phyloP scores from a whole-genome alignment of 768 basidiomycete genomes.

The Auricularia sp. region DNA sequence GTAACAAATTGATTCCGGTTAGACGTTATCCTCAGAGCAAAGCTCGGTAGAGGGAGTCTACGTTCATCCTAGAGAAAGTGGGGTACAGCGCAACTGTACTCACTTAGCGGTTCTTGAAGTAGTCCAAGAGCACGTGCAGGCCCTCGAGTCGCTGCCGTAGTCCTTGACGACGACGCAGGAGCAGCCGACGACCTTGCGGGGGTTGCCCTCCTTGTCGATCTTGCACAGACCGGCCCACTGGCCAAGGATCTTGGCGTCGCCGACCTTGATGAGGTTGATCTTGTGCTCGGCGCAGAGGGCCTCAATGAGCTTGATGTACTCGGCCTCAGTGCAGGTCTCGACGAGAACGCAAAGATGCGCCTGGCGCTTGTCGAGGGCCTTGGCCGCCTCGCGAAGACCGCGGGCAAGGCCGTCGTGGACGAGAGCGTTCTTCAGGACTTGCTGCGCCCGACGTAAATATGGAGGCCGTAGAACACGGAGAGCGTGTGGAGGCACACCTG shows the following conservation, averaged over 20 bases:
- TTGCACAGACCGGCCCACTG: slow-evolving; percentile 99
- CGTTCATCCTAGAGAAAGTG: slow-evolving; percentile 50
- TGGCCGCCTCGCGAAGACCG: slow-evolving; percentile 94
- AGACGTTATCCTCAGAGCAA: slow-evolving; percentile 66
- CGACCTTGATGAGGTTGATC: slow-evolving; percentile 98
- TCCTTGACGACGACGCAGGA: slow-evolving; percentile 96
- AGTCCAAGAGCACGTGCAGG: slow-evolving; percentile 84
- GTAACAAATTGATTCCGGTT: slow-evolving; percentile 80
- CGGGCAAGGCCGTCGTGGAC: slow-evolving; percentile 97
- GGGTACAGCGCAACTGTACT: slow-evolving; percentile 9
- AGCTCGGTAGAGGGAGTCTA: slow-evolving; percentile 90
- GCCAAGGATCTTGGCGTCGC: slow-evolving; percentile 94
- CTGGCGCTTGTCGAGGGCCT: slow-evolving; percentile 97
- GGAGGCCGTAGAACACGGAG: too few species aligned
- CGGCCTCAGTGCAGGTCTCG: slow-evolving; percentile 97
- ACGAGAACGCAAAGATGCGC: slow-evolving; percentile 98
- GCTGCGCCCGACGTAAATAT: slow-evolving; percentile 35
- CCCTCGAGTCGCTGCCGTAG: slow-evolving; percentile 92
- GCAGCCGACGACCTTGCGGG: slow-evolving; percentile 90
- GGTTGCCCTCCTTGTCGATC: slow-evolving; percentile 98
- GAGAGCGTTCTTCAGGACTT: slow-evolving; percentile 98
- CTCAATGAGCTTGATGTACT: slow-evolving; percentile 99
- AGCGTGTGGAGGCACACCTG: slow-evolving; percentile 38
- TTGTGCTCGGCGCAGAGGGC: slow-evolving; percentile 99
- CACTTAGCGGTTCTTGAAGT: slow-evolving; percentile 88